These are phyloP conservation scores for Alternaria sp. DNA, from an alignment of 2,329 filamentous ascomycete genomes.

Conservation along the genomic window DNA sequence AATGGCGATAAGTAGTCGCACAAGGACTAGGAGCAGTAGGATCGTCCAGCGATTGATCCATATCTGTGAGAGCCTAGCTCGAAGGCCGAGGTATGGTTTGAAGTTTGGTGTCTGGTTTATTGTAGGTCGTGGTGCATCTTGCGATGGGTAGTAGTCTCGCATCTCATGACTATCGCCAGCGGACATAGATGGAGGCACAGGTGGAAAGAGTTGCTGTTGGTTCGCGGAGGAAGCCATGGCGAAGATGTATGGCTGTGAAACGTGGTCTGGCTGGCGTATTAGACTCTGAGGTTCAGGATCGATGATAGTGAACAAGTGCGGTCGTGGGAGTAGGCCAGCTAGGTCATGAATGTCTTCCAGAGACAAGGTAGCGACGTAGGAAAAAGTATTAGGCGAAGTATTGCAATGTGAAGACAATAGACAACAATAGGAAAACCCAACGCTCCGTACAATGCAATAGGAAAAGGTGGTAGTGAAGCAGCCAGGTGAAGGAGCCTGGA, in stretches of 20 bases:
- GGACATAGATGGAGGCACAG: conserved; percentile 64
- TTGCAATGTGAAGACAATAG: conserved; percentile 14
- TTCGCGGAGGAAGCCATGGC: conserved; percentile 58
- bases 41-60: conserved; percentile 99
- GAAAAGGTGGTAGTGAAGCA: conserved; percentile 33
- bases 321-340: conserved; percentile 25
- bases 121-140: conserved; percentile 62
- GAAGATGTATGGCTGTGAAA: conserved; percentile 35
- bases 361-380: conserved; percentile 25
- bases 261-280: conserved; percentile 42
- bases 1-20: conserved; percentile 78
- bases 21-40: conserved; percentile 82
- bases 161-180: conserved; percentile 65
- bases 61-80: conserved; percentile 87
- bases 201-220: conserved; percentile 61
- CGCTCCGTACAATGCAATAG: conserved; percentile 48
- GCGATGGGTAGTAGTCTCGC: conserved; percentile 64
- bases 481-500: conserved; percentile 22
- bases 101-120: conserved; percentile 70
- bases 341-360: conserved; percentile 37
- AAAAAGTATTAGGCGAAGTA: conserved; percentile 28
- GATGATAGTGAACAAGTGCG: conserved; percentile 5
- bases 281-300: conserved; percentile 25
- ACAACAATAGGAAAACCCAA: conserved; percentile 33
- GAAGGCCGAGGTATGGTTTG: conserved; percentile 91